A percentile compares a stretch with the other conserved stretches of the same genome.
These are phyloP conservation scores for Hypocrella siamensis DNA, from an alignment of 2,329 filamentous ascomycete species.

Conservation along the genomic window DNA sequence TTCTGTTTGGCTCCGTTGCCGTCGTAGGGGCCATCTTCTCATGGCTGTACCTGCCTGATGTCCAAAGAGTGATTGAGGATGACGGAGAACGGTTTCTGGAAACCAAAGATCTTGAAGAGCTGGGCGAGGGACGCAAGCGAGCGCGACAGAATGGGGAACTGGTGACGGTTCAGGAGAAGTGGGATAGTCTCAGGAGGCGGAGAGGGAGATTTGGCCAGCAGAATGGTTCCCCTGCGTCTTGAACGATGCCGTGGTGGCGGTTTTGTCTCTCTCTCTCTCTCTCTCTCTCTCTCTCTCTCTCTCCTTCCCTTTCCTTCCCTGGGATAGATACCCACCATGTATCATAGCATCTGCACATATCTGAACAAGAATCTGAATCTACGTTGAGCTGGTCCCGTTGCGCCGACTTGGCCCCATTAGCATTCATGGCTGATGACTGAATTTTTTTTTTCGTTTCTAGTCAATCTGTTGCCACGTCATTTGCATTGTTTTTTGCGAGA, in stretches of 20 bases:
- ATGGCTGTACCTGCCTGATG: conserved; percentile 35
- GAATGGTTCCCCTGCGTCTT: no score
- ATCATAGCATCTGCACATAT: no score
- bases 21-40: conserved; percentile 31
- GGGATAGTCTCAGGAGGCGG: conserved; percentile 19
- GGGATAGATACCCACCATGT: background rate
- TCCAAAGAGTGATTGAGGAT: conserved; percentile 22
- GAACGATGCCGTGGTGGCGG: no score
- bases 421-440: no score
- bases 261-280: background rate
- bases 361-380: no score
- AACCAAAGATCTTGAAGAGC: conserved; percentile 32
- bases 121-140: conserved; percentile 30
- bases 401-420: no score
- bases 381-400: no score
- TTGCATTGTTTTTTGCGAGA: no score
- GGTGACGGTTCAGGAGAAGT: conserved; percentile 27
- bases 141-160: conserved; percentile 27
- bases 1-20: conserved; percentile 34
- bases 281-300: background rate
- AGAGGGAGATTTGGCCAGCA: conserved; percentile 6
- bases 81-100: conserved; percentile 22
- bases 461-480: no score
- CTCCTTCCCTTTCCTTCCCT: background rate
- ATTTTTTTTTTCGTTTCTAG: no score